Evolutionary conservation across 106 monocot genomes (phyloP), one percentile per base, ranked within the genome.

Genomic region (Acorus calamus): DNA sequence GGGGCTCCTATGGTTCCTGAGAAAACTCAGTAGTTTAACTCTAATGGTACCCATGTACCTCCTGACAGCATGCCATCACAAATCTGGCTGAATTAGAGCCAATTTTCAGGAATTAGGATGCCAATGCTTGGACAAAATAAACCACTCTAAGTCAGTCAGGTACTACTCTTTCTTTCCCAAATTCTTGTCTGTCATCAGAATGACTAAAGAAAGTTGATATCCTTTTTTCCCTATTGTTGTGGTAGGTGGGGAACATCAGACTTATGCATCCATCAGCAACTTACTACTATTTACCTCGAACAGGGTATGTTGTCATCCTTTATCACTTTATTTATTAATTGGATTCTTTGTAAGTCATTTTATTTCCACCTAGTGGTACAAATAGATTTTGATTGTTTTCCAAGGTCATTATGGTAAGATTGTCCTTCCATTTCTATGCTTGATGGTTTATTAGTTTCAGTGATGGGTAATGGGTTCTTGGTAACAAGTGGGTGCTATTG

Each of bases 301-400:
- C 74, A 6, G 65, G 86, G 93, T 88, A 85, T 10, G 11, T 54
- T n/a, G n/a, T n/a, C n/a, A n/a, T n/a, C n/a, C n/a, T n/a, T n/a
- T n/a, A n/a, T n/a, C n/a, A n/a, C n/a, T n/a, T n/a, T n/a, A n/a
- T n/a, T n/a, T n/a, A n/a, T n/a, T n/a, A n/a, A n/a, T n/a, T n/a
- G n/a, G n/a, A n/a, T n/a, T n/a, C n/a, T n/a, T n/a, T n/a, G n/a
- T n/a, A n/a, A n/a, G n/a, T n/a, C n/a, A n/a, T n/a, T n/a, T n/a
- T n/a, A n/a, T n/a, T n/a, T n/a, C n/a, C n/a, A n/a, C n/a, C n/a
- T n/a, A n/a, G n/a, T n/a, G n/a, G n/a, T n/a, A n/a, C n/a, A n/a
- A n/a, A n/a, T n/a, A n/a, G n/a, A n/a, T n/a, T n/a, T n/a, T n/a
- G n/a, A n/a, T n/a, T n/a, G n/a, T n/a, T n/a, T n/a, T n/a, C n/a